Base-by-base conservation (phyloP, 352 stramenopile genomes). In the Phytophthora multivora region DNA sequence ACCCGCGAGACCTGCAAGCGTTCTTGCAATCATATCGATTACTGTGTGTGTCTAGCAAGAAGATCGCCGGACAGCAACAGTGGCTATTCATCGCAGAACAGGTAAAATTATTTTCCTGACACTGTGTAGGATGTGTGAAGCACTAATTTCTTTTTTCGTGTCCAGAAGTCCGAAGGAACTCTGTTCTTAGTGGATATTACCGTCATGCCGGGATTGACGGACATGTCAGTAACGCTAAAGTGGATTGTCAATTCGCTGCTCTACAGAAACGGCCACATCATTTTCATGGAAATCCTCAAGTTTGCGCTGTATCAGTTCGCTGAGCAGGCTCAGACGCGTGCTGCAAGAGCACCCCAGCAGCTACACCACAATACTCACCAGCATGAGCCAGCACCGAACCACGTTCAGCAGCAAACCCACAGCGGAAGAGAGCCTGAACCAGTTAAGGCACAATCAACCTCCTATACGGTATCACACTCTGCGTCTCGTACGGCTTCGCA, bases 211-310 rank as follows among this genome's bases (percentile, higher is more conserved):
- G 85, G 83, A 6, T 71, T 90, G 18, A 75, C 79, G 2, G 88
- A 95, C 38, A 81, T 94, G 69, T 92, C 83, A 1, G 81, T 91
- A 43, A 94, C 88, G 15, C 72, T 95, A 42, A 96, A 96, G 70
- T 95, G 88, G 83, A 91, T 96, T 68, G 86, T 94, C 41, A 91
- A 92, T 54, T 93, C 84, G 36, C 47, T 96, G 46, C 60, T 95
- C 31, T 95, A 94, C 60, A 83, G 89, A 63, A 93, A 95, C 58
- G 85, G 83, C 6, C 88, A 96, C 59, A 49, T 88, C 45, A 73
- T 89, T 25, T 90, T 95, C 47, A 90, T 91, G 62, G 70, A 93
- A 55, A 80, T 96, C 25, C 76, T 94, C 50, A 88, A 93, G 69
- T 81, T 83, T 49, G 78, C 77, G 19, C 69, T 93, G 2, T 48